These are phyloP conservation scores for Orbilia brochopaga DNA, from an alignment of 2,329 filamentous ascomycete species.

Conservation along the genomic window DNA sequence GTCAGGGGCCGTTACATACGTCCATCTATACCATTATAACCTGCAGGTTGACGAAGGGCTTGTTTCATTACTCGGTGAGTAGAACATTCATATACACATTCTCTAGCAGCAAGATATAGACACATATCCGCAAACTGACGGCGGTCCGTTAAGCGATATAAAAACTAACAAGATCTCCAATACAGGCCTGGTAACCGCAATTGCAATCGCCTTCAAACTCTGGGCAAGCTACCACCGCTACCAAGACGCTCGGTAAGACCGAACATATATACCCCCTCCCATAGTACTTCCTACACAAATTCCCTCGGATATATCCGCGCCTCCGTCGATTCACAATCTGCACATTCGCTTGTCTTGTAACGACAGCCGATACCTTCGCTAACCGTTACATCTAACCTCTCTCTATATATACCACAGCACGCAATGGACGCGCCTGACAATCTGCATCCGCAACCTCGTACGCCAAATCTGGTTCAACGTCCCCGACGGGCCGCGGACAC, in stretches of 20 bases:
- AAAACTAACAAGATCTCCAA: constrained; percentile 12
- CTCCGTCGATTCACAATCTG: no score
- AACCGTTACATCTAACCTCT: neutral
- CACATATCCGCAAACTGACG: no score
- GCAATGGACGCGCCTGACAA: constrained; percentile 42
- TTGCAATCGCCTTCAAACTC: constrained; percentile 46
- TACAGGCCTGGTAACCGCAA: constrained; percentile 35
- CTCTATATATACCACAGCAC: constrained; percentile 5
- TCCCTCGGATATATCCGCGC: no score
- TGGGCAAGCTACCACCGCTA: constrained; percentile 43
- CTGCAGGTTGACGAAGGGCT: constrained; percentile 47
- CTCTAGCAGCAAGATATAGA: no score
- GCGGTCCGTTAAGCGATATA: neutral
- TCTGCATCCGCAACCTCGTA: constrained; percentile 26
- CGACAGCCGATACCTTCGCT: neutral
- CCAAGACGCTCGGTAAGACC: constrained; percentile 38
- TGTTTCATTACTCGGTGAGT: constrained; percentile 37
- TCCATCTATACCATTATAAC: constrained; percentile 42
- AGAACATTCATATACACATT: neutral
- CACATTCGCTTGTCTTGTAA: no score
- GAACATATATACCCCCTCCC: neutral
- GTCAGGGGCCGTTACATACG: constrained; percentile 41
- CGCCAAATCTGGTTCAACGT: constrained; percentile 46
- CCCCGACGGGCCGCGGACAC: constrained; percentile 31
- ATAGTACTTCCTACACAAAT: neutral